Evolutionary conservation across 1,139 yeast genomes (phyloP).

Genomic region (Casaregolazyma suthepensis): DNA sequence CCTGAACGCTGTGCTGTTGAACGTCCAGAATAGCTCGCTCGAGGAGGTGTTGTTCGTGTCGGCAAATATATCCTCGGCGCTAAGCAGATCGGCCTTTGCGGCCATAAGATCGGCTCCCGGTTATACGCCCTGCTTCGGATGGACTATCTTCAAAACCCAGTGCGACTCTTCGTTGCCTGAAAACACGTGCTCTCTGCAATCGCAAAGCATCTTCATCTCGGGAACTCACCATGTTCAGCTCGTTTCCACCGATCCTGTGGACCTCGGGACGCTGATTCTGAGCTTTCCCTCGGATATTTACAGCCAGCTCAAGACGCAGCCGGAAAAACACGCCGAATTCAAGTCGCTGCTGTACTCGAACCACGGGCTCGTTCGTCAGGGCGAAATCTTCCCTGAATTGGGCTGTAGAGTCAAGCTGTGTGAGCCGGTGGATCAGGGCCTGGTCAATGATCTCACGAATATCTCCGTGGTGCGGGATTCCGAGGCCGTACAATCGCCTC

Average conservation of each 20-base stretch:
- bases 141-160: constrained; percentile 6
- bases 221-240: constrained; percentile 16
- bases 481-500: background rate
- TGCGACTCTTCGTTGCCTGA: constrained; percentile 13
- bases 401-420: constrained; percentile 44
- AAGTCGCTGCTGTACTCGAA: constrained; percentile 10
- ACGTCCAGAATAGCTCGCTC: background rate
- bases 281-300: constrained; percentile 23
- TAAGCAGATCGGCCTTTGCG: background rate
- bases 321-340: constrained; percentile 11
- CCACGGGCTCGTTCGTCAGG: constrained; percentile 25
- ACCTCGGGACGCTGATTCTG: constrained; percentile 21
- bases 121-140: constrained; percentile 5
- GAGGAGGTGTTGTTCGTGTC: background rate
- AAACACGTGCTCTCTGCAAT: constrained; percentile 17
- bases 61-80: background rate
- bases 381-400: constrained; percentile 22
- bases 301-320: constrained; percentile 11
- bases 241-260: constrained; percentile 17
- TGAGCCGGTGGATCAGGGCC: constrained; percentile 72
- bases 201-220: constrained; percentile 12
- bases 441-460: constrained; percentile 39
- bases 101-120: constrained; percentile 6
- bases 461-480: constrained; percentile 47
- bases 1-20: background rate